These are phyloP conservation scores for Plasmodium blacklocki DNA, from an alignment of 169 alveolate species.

Conservation along the genomic window DNA sequence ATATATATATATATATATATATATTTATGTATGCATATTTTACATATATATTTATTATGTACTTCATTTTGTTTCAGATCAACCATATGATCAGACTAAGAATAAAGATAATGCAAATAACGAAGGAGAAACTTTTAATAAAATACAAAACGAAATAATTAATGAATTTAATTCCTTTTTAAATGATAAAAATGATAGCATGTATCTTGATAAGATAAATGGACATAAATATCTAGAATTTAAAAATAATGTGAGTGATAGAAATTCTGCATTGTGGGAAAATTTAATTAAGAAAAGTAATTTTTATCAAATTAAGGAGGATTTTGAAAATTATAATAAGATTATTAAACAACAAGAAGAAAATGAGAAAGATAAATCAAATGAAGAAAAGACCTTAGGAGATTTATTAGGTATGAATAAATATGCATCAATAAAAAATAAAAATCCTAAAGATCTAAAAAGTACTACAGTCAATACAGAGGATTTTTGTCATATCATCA, in stretches of 20 bases:
- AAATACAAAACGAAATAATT: slow-evolving; percentile 22
- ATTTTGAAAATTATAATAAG: slow-evolving; percentile 62
- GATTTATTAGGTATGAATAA: slow-evolving; percentile 58
- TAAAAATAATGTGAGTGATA: slow-evolving; percentile 1
- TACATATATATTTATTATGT: too few relatives aligned
- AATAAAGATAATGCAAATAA: not conserved
- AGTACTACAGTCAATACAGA: slow-evolving; percentile 15
- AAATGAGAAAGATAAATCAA: slow-evolving; percentile 15
- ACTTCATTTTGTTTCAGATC: too few relatives aligned
- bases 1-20: too few relatives aligned
- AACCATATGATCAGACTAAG: too few relatives aligned
- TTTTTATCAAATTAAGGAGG: slow-evolving; percentile 48
- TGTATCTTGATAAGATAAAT: not conserved
- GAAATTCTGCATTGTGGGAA: slow-evolving; percentile 31
- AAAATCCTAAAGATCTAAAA: not conserved
- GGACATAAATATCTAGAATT: slow-evolving; percentile 13
- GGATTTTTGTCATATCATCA: slow-evolving; percentile 14
- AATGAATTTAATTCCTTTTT: slow-evolving; percentile 22
- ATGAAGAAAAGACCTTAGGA: slow-evolving; percentile 34
- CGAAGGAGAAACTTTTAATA: not conserved
- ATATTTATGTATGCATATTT: too few relatives aligned
- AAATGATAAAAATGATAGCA: not conserved
- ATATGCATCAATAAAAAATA: slow-evolving; percentile 19
- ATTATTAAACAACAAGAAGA: slow-evolving; percentile 10
- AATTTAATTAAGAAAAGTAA: slow-evolving; percentile 48